Base-by-base conservation (phyloP, 1,284 basidiomycete genomes). In the Inonotus obliquus region DNA sequence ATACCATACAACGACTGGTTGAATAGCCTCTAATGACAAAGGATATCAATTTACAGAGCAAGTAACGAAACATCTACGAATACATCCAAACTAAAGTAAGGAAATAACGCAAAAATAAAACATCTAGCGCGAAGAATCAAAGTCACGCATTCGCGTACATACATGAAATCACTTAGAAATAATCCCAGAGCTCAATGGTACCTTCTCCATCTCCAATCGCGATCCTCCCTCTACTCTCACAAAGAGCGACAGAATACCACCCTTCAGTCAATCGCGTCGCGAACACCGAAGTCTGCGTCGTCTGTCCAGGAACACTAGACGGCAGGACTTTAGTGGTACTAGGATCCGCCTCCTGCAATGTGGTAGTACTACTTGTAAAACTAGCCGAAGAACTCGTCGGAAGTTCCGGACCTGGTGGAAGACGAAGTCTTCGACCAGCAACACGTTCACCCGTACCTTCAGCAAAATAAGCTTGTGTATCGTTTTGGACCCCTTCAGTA, bases 201-300 rank as follows among this genome's bases (percentile, higher is more conserved):
- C 85, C 86, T 59, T 79, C 75, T 17, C 70, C 69, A 45, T 74
- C 74, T 29, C 84, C 85, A 45, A 87, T 66, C 1, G 80, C 85
- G 51, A 89, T 77, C 48, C 75, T 75, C 14, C 87, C 86, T 52
- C 83, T 79, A 23, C 80, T 76, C 64, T 89, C 87, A 60, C 83
- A 78, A 59, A 88, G 68, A 13, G 81, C 82, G 48, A 88, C 57
- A 27, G 74, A 71, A 25, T 73, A 75, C 85, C 85, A 88, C 23
- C 69, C 69, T 56, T 84, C 82, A 45, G 73, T 70, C 61, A 77
- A 77, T 49, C 74, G 76, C 41, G 77, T 69, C 1, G 69, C 71
- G 69, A 83, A 83, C 14, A 83, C 76, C 57, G 77, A 79, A 51
- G 77, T 73, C 0, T 74, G 48, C 35, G 13, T 59, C 45, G 57